Conservation (phyloP, 2,329 filamentous ascomycete species). For the Fusarium sp. region DNA sequence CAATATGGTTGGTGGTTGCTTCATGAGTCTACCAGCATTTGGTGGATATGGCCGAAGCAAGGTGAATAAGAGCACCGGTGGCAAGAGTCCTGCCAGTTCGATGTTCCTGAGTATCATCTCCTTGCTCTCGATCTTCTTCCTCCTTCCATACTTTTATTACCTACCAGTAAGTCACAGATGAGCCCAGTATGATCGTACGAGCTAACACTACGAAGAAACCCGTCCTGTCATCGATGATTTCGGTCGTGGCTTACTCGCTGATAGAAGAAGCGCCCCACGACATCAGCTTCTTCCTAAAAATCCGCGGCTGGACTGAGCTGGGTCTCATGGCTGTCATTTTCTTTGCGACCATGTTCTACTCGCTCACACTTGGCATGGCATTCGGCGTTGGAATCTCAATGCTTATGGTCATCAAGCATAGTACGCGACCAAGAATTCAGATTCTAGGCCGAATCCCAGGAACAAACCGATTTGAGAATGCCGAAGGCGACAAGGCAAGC, state of each 20-base stretch:
- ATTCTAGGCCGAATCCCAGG: constrained; percentile 91
- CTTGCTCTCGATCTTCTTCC: constrained; percentile 80
- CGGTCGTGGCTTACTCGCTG: constrained; percentile 92
- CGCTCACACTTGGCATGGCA: constrained; percentile 90
- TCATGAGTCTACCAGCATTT: constrained; percentile 93
- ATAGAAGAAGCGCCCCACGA: constrained; percentile 97
- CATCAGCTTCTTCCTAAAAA: constrained; percentile 86
- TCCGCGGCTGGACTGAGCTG: constrained; percentile 88
- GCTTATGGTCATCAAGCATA: constrained; percentile 88
- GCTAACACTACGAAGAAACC: constrained; percentile 73
- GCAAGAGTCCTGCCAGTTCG: constrained; percentile 92
- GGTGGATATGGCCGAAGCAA: constrained; percentile 97
- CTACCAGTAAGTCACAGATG: constrained; percentile 76
- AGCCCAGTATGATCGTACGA: not conserved
- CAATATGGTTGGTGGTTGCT: constrained; percentile 91
- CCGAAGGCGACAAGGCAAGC: constrained; percentile 76
- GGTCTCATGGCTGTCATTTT: constrained; percentile 92
- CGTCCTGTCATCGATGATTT: constrained; percentile 92
- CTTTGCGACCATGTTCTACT: constrained; percentile 92
- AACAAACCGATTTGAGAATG: constrained; percentile 87
- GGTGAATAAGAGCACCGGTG: constrained; percentile 91
- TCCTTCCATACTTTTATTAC: constrained; percentile 94
- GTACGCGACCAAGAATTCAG: constrained; percentile 92
- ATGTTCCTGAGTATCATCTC: constrained; percentile 87
- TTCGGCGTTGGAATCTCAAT: constrained; percentile 92